Evolutionary conservation across 192 early-diverging fungal species (phyloP), one percentile per base, ranked within the genome.

Genomic region (Blastocladiella britannica): DNA sequence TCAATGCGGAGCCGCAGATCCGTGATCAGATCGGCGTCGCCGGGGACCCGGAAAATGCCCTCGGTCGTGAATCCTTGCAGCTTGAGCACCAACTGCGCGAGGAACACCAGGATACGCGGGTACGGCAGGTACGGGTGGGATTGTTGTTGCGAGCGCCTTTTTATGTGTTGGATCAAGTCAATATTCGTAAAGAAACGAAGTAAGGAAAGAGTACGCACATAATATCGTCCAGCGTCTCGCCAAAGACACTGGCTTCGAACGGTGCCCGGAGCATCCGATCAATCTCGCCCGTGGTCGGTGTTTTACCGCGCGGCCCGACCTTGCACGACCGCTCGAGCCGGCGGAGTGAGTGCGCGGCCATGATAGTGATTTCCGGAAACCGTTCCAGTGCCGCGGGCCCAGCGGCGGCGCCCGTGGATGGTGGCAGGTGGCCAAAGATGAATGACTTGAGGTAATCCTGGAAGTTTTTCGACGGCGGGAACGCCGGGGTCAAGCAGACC

Each of bases 11-110:
- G 74, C 47, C 85, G 75, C 68, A 90, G 60, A 56, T 78, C 84
- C 23, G 86, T 79, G 8, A 97, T 89, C 24, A 74, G 71, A 53
- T 93, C 91, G 26, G 78, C 80, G 66, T 94, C 89, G 24, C 88
- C 93, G 23, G 93, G 88, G 15, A 97, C 87, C 56, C 93, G 81
- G 67, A 97, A 97, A 54, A 97, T 91, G 28, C 93, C 93, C 66
- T 97, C 91, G 12, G 88, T 80, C 53, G 67, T 56, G 27, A 73
- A 74, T 15, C 93, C 93, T 29, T 85, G 78, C 25, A 93, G 75
- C 0, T 77, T 65, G 23, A 82, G 58, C 25, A 97, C 83, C 6
- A 78, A 69, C 12, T 80, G 75, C 4, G 81, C 75, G 55, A 97
- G 70, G 59, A 87, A 88, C 27, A 82, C 76, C 20, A 97, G 77